A percentile compares a stretch with the other conserved stretches of the same genome.
phyloP scores from a whole-genome alignment of 1,139 yeast genomes.

The Komagataea norvegica region DNA sequence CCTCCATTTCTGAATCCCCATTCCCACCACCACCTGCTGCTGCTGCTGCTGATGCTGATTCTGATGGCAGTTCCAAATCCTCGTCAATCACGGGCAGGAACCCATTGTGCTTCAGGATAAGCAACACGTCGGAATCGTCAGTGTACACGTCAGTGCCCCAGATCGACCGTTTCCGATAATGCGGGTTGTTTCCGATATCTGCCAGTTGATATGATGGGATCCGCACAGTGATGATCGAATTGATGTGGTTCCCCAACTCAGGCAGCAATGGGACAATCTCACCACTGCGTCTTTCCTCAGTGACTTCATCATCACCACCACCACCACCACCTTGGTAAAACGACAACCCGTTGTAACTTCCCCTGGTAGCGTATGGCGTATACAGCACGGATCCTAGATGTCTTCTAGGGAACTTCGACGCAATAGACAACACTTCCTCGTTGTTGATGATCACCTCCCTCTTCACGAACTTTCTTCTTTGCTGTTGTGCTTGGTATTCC shows the following conservation, averaged over 20 bases:
- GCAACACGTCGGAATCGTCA: constrained; percentile 83
- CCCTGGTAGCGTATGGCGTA: constrained; percentile 47
- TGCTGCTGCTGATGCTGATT: too few relatives aligned
- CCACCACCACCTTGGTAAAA: too few relatives aligned
- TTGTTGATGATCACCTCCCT: constrained; percentile 35
- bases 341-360: constrained; percentile 17
- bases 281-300: not conserved
- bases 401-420: constrained; percentile 42
- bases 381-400: constrained; percentile 62
- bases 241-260: constrained; percentile 46
- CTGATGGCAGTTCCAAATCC: constrained; percentile 27
- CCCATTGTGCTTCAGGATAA: constrained; percentile 73
- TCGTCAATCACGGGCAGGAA: constrained; percentile 43
- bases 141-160: constrained; percentile 96
- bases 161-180: constrained; percentile 47
- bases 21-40: too few relatives aligned
- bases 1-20: too few relatives aligned
- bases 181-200: constrained; percentile 26
- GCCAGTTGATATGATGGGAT: constrained; percentile 44
- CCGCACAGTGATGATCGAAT: constrained; percentile 57
- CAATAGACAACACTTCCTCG: constrained; percentile 41
- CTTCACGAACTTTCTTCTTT: constrained; percentile 13
- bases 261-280: constrained; percentile 38
- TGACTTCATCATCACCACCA: constrained; percentile 5
- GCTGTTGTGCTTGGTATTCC: not conserved